Base-by-base conservation (phyloP, 1,284 basidiomycete genomes). In the Pisolithus thermaeus region DNA sequence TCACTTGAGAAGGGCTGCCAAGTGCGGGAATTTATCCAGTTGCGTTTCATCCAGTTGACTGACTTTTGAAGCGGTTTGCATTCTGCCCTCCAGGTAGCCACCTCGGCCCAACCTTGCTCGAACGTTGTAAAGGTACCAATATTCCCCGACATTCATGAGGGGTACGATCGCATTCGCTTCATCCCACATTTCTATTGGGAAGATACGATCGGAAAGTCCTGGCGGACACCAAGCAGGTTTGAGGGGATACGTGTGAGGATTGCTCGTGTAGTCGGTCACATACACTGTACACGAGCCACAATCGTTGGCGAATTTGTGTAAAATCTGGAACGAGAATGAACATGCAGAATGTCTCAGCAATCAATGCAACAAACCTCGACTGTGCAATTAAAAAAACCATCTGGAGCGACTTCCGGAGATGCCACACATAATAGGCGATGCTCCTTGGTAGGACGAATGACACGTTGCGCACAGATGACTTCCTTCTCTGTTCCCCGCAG, bases 241-340 rank as follows among this genome's bases (percentile, higher is more conserved):
- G 22, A 70, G 56, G 14, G 66, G 58, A 7, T 55, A 56, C 25
- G 71, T 58, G 4, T 57, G 56, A 2, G 63, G 35, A 49, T 80
- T 80, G 32, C 59, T 54, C 2, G 84, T 84, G 59, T 84, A 87
- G 57, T 87, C 84, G 2, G 85, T 87, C 47, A 84, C 81, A 61
- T 79, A 84, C n/a, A 87, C 52, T 40, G 63, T 74, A 54, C 75
- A 74, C 2, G 76, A 64, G 3, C 58, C 60, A 47, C 66, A 62
- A 7, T 68, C 57, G 46, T 72, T 74, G 32, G 57, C 35, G 46
- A 74, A 70, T 1, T 69, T 74, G 49, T 75, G 63, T 4, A 84
- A 54, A 20, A 84, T 67, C 83, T 86, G 54, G 1, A 36, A 27
- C 18, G 51, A 9, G 37, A 20, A 45, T 40, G 25, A 51, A 43